Evolutionary conservation across 345 rosid genomes (phyloP).

Genomic region (Eucalyptus rudis): DNA sequence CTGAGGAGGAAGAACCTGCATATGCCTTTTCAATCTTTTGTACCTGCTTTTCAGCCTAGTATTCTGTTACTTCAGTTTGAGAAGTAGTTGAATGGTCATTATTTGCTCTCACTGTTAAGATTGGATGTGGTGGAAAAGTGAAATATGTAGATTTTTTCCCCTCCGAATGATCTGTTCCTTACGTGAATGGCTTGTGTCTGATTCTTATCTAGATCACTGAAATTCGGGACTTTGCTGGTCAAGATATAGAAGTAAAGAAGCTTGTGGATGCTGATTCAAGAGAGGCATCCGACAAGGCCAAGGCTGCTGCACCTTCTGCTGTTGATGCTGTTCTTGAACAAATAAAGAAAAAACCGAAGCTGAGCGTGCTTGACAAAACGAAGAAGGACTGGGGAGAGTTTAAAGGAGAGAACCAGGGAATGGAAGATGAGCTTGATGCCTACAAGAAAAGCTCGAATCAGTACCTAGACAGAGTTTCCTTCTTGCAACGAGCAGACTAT

Average conservation of each 20-base stretch:
- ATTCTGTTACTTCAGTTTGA: not conserved
- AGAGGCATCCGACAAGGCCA: conserved; percentile 63
- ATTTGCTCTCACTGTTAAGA: not conserved
- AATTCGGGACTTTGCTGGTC: conserved; percentile 81
- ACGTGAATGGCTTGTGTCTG: not conserved
- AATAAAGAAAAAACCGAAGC: conserved; percentile 83
- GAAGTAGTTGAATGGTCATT: not conserved
- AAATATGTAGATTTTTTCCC: not conserved
- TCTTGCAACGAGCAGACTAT: conserved; percentile 73
- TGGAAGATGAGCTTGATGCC: conserved; percentile 78
- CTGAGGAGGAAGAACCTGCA: not conserved
- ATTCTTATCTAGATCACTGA: conserved; percentile 43
- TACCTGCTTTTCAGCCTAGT: not conserved
- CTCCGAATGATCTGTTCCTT: not conserved
- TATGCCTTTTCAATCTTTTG: not conserved
- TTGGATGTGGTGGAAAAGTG: not conserved
- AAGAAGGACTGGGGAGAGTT: conserved; percentile 97
- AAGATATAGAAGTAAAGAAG: conserved; percentile 62
- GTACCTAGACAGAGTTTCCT: conserved; percentile 74
- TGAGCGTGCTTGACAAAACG: conserved; percentile 86
- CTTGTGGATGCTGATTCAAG: conserved; percentile 67
- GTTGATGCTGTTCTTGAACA: conserved; percentile 89
- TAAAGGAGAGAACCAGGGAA: conserved; percentile 72
- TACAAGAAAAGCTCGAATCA: conserved; percentile 94
- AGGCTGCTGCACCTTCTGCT: conserved; percentile 42